Conservation (phyloP, 768 basidiomycete species). For the Phylloporus arenicola region DNA sequence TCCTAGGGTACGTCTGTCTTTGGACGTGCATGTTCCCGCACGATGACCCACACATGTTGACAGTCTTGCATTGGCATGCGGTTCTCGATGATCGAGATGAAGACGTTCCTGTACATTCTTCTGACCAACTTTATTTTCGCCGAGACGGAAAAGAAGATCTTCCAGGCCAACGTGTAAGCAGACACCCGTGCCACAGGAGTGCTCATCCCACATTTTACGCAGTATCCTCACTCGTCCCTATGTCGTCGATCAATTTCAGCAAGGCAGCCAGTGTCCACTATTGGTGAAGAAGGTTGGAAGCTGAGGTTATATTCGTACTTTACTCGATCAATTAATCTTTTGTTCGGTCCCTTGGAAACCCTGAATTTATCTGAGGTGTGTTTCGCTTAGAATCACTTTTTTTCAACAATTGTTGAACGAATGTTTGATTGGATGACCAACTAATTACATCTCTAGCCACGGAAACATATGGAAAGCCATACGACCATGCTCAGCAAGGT, state of each 20-base stretch:
- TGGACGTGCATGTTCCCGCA: background rate
- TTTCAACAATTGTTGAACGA: background rate
- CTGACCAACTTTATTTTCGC: conserved; percentile 61
- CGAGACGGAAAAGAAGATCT: conserved; percentile 47
- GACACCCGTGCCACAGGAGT: background rate
- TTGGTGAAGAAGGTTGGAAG: conserved; percentile 36
- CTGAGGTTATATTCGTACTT: conserved; percentile 1
- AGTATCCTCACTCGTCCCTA: conserved; percentile 68
- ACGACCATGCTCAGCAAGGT: background rate
- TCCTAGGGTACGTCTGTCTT: conserved; percentile 54
- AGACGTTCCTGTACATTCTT: conserved; percentile 66
- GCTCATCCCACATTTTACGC: background rate
- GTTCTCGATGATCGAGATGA: conserved; percentile 82
- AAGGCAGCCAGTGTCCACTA: conserved; percentile 62
- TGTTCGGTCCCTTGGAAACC: background rate
- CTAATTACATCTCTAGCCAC: background rate
- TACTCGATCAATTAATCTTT: background rate
- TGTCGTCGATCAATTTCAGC: conserved; percentile 44
- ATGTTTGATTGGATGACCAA: background rate
- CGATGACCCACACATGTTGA: background rate
- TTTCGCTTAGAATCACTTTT: too few species aligned
- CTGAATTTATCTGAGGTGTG: background rate
- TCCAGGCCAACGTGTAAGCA: conserved; percentile 59
- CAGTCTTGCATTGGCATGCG: conserved; percentile 81
- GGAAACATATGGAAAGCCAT: background rate